Evolutionary conservation across 2,329 filamentous ascomycete species (phyloP), one percentile per base, ranked within the genome.

Genomic region (Penicillium sp.): DNA sequence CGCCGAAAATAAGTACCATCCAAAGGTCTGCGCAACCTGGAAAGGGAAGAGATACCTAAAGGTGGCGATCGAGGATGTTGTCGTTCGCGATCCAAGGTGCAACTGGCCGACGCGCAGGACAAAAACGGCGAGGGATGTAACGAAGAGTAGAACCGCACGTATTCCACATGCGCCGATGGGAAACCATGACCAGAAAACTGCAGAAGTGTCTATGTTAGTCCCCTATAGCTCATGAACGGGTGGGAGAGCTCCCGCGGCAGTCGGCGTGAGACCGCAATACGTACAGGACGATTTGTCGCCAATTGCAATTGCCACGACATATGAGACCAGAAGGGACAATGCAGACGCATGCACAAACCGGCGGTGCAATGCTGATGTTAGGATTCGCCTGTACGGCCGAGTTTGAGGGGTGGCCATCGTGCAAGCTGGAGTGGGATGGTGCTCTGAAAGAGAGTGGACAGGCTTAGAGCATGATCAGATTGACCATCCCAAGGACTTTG

Each of bases 101-200:
- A 89, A 83, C 66, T 90, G 85, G 36, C 86, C 83, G 61, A 96
- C 88, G 61, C 90, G 87, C 42, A 96, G 79, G 57, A 95, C 78
- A 70, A 95, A 87, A 56, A 96, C 78, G 46, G 82, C 74, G 49
- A 96, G 79, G 50, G 81, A 82, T 58, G 84, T 85, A 51, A 86
- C 73, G 71, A 90, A 91, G 54, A 96, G 79, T 52, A 89, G 77
- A 13, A 84, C 64, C 5, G 88, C 80, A 58, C 89, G 85, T 45
- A 94, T 68, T 49, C 87, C 89, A 36, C 85, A 81, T 45, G 77
- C 77, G 42, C 89, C 87, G 31, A 95, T 60, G 20, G 89, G 89
- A 56, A 95, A 89, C 86, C 87, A 91, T 59, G 83, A 76, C 89
- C 89, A 95, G 51, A 95, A 72, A 41, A 82, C 87, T 91, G 34